Evolutionary conservation across 345 rosid species (phyloP).

Genomic region (Salix dunnii): DNA sequence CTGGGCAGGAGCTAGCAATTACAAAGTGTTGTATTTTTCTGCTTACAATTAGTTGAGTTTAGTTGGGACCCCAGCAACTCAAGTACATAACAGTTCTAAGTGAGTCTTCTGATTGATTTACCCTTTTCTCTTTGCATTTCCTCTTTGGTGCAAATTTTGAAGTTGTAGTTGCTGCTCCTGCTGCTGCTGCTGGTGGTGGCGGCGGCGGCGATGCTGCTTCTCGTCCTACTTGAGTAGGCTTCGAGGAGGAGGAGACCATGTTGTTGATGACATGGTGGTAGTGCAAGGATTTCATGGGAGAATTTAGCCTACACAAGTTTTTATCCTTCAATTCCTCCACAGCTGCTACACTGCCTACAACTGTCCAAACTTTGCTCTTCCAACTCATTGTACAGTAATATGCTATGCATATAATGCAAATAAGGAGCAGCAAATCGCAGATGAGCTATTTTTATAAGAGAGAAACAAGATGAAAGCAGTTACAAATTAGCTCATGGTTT

Average conservation of each 20-base stretch:
- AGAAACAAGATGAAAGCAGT: too few species aligned
- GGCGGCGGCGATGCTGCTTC: neutral
- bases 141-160: neutral
- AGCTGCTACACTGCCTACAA: constrained; percentile 48
- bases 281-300: constrained; percentile 31
- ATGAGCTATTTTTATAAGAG: neutral
- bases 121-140: neutral
- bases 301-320: constrained; percentile 54
- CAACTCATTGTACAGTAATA: constrained; percentile 11
- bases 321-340: constrained; percentile 61
- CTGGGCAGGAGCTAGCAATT: too few species aligned
- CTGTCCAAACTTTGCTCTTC: constrained; percentile 45
- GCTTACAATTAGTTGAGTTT: neutral
- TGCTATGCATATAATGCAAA: neutral
- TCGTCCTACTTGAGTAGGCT: neutral
- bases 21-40: neutral
- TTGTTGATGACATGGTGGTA: constrained; percentile 33
- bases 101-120: constrained; percentile 26
- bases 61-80: constrained; percentile 21
- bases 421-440: neutral
- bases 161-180: constrained; percentile 29
- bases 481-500: neutral
- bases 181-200: constrained; percentile 32
- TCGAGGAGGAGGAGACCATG: neutral
- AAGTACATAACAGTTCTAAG: constrained; percentile 25